Base-by-base conservation (phyloP, 1,139 yeast genomes). In the Saccharomyces hybrid region DNA sequence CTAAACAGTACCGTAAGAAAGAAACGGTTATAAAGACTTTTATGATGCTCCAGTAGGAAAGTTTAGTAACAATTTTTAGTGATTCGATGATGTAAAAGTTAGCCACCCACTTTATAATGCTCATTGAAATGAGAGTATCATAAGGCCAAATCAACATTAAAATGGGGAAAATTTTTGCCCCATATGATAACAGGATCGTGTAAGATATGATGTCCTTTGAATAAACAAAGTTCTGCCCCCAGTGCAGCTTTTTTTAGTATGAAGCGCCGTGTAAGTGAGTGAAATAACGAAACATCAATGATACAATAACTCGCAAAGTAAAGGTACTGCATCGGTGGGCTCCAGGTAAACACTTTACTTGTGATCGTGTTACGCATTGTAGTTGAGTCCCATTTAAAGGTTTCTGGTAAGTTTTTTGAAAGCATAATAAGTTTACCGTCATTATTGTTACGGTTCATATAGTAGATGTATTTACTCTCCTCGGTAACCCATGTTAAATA, bases 91-190 rank as follows among this genome's bases (percentile, higher is more conserved):
- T 76, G 60, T 81, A 85, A 53, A 86, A 68, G 50, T 79, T 78
- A 0, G 88, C 86, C 3, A 86, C 79, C 64, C 82, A 73, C 55
- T 80, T 81, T 29, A 87, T 84, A 14, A 84, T 74, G 16, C 76
- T 75, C 12, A 84, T 78, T 0, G 88, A 86, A 6, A 85, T 76
- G 0, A 87, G 78, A 6, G 88, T 79, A 65, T 93, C 97, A 66
- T 93, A 93, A 1, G 96, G 93, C 99, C 99, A 93, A 41, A 95
- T 91, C 42, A 93, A 76, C 91, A 91, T 91, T 38, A 93, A 75
- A n/a, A 95, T 86, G 0, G 99, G 99, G 59, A 91, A 85, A 26
- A 93, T 75, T 65, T 86, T 88, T 46, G 93, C 83, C 0, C 89
- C 82, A 48, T 88, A 83, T 0, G 97, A 83, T 2, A 89, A 78